These are phyloP conservation scores for Hymenoscyphus fraxineus DNA, from an alignment of 2,329 filamentous ascomycete genomes.

Conservation along the genomic window DNA sequence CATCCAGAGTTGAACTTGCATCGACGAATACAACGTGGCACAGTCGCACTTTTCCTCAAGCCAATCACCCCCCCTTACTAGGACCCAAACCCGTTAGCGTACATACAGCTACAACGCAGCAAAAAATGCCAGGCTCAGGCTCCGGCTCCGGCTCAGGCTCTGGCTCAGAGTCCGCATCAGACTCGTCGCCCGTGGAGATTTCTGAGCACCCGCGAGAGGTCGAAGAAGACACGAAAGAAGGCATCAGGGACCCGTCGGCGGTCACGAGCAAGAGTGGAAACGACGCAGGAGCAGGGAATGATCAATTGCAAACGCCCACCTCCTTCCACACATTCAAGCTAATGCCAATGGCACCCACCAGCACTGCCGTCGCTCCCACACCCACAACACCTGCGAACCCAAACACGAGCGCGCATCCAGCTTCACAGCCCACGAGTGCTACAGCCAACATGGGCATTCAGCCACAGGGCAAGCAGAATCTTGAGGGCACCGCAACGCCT, in stretches of 20 bases:
- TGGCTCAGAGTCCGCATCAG: conserved; percentile 1
- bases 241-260: background rate
- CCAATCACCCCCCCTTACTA: conserved; percentile 6
- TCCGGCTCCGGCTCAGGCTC: background rate
- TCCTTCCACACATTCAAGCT: conserved; percentile 33
- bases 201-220: background rate
- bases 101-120: background rate
- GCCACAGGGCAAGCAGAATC: conserved; percentile 18
- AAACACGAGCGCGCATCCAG: conserved; percentile 23
- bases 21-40: background rate
- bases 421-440: conserved; percentile 12
- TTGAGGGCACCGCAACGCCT: conserved; percentile 25
- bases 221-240: conserved; percentile 1
- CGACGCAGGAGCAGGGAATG: conserved; percentile 2
- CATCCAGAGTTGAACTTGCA: background rate
- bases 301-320: conserved; percentile 28
- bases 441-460: conserved; percentile 10
- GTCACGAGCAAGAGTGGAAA: conserved; percentile 7
- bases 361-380: conserved; percentile 26
- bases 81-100: conserved; percentile 6
- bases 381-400: conserved; percentile 27
- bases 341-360: conserved; percentile 31
- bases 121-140: background rate
- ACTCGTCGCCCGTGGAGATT: background rate
- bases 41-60: conserved; percentile 3